phyloP scores from a whole-genome alignment of 805 yeast genomes.

The Barnettozyma sp. region DNA sequence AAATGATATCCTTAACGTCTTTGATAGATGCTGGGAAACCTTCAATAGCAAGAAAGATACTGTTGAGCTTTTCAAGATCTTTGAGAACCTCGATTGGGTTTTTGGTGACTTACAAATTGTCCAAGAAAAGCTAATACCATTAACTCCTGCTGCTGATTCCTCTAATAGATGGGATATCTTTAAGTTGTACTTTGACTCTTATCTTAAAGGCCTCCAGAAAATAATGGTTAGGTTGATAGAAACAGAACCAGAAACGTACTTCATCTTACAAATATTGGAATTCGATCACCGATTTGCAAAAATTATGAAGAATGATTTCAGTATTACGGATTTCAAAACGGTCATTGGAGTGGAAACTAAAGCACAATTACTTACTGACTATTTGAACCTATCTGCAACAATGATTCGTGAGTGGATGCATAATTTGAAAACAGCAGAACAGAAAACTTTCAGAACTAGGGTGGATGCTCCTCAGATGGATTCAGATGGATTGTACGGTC shows the following conservation, averaged over 20 bases:
- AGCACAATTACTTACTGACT: slow-evolving; percentile 68
- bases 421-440: slow-evolving; percentile 62
- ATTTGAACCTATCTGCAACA: slow-evolving; percentile 57
- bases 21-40: slow-evolving; percentile 54
- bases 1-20: slow-evolving; percentile 57
- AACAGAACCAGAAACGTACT: slow-evolving; percentile 72
- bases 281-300: slow-evolving; percentile 65
- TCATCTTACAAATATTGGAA: slow-evolving; percentile 64
- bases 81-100: slow-evolving; percentile 74
- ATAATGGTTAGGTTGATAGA: slow-evolving; percentile 59
- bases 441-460: slow-evolving; percentile 55
- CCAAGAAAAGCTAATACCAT: slow-evolving; percentile 45
- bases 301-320: slow-evolving; percentile 44
- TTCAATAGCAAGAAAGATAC: slow-evolving; percentile 38
- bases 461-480: slow-evolving; percentile 68
- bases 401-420: slow-evolving; percentile 84
- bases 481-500: slow-evolving; percentile 53
- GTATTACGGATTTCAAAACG: slow-evolving; percentile 44
- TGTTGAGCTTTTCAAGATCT: slow-evolving; percentile 40
- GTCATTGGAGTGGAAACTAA: slow-evolving; percentile 67
- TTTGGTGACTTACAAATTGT: slow-evolving; percentile 72
- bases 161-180: slow-evolving; percentile 75
- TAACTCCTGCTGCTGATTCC: slow-evolving; percentile 61
- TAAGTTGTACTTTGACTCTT: slow-evolving; percentile 51
- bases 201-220: slow-evolving; percentile 58